Conservation (phyloP, 2,329 filamentous ascomycete species). For the Colletotrichum sp. region DNA sequence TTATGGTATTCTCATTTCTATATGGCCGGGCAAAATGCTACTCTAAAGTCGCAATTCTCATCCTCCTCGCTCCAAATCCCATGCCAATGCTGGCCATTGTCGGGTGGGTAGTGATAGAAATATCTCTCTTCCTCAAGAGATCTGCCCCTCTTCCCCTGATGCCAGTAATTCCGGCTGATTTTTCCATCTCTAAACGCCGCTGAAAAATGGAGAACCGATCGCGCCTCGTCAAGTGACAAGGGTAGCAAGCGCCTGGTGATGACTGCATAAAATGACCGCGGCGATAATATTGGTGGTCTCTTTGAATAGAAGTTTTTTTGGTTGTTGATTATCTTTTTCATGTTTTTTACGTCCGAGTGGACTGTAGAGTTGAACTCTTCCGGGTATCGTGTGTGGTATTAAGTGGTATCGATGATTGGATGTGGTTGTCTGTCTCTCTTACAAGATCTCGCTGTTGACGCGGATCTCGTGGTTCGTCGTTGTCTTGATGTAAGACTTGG, state of each 20-base stretch:
- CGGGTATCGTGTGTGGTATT: not conserved
- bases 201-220: not conserved
- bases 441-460: constrained; percentile 38
- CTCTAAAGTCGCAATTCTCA: not conserved
- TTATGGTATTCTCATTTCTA: not conserved
- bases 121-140: not conserved
- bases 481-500: constrained; percentile 44
- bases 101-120: not conserved
- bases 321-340: not conserved
- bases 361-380: not conserved
- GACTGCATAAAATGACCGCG: not conserved
- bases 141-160: not conserved
- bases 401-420: not conserved
- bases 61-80: not conserved
- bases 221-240: not conserved
- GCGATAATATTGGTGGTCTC: not conserved
- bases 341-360: not conserved
- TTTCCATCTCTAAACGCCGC: not conserved
- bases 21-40: not conserved
- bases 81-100: not conserved
- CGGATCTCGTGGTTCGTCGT: constrained; percentile 44
- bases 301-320: not conserved
- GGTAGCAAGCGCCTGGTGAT: not conserved
- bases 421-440: not conserved
- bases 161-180: not conserved